phyloP scores from a whole-genome alignment of 805 yeast genomes.

The Saccharomycopsis babjevae region DNA sequence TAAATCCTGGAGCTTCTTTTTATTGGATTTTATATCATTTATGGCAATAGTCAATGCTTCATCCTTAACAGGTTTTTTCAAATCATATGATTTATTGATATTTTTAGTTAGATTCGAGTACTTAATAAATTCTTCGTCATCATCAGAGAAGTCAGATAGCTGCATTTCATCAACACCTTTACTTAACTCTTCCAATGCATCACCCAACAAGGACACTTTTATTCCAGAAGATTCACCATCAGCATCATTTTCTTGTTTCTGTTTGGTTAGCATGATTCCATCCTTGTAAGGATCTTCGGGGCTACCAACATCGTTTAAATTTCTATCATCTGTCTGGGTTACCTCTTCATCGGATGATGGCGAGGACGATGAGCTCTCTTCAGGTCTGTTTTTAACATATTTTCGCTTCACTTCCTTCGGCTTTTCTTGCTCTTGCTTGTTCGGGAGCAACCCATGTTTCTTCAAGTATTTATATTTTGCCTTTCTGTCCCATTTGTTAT shows the following conservation, averaged over 20 bases:
- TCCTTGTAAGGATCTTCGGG: neutral
- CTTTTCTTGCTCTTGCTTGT: constrained; percentile 14
- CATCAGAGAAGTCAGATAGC: neutral
- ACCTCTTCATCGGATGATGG: neutral
- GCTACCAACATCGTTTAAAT: neutral
- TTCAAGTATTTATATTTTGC: constrained; percentile 33
- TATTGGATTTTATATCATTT: neutral
- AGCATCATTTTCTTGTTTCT: neutral
- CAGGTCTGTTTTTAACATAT: neutral
- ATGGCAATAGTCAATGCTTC: neutral
- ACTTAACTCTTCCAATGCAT: neutral
- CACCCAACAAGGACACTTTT: neutral
- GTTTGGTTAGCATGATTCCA: neutral
- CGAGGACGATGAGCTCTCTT: neutral
- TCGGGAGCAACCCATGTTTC: constrained; percentile 31
- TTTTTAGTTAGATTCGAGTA: constrained; percentile 12
- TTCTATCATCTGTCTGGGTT: constrained; percentile 4
- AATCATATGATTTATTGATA: neutral
- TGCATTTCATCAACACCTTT: neutral
- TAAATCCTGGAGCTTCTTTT: constrained; percentile 6
- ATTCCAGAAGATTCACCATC: neutral
- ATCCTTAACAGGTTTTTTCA: neutral
- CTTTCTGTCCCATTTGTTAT: constrained; percentile 41
- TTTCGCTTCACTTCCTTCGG: neutral
- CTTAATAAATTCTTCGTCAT: constrained; percentile 20